A percentile compares a stretch with the other conserved stretches of the same genome.
Conservation (phyloP, 352 stramenopile genomes). For the Pythium myriotylum region DNA sequence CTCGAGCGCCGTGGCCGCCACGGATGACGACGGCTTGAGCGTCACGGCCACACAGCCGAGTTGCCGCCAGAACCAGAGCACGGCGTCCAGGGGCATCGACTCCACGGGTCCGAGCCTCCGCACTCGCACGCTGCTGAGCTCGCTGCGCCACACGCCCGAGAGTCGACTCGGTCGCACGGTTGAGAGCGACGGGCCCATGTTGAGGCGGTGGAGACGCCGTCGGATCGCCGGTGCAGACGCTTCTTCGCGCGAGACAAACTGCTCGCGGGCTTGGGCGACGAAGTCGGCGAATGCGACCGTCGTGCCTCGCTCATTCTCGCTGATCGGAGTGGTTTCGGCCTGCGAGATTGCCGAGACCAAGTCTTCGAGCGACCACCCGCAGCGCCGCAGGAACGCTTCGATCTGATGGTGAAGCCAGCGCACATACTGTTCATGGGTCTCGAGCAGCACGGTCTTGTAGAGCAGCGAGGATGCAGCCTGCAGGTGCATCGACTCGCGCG, state of each 20-base stretch:
- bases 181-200: not conserved
- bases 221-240: not conserved
- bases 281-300: conserved; percentile 1
- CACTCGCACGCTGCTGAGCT: not conserved
- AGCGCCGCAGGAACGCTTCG: not conserved
- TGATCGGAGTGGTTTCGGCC: not conserved
- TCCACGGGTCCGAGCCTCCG: not conserved
- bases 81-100: not conserved
- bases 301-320: not conserved
- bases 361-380: not conserved
- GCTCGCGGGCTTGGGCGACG: conserved; percentile 8
- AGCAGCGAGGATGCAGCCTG: not conserved
- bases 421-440: conserved; percentile 3
- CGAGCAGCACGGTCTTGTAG: not conserved
- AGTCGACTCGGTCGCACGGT: not conserved
- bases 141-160: not conserved
- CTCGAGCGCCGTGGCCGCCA: not conserved
- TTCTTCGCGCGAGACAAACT: not conserved
- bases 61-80: conserved; percentile 20
- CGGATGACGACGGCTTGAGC: not conserved
- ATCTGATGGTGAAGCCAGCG: conserved; percentile 2
- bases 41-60: conserved; percentile 1
- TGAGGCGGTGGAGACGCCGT: not conserved
- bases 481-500: not conserved
- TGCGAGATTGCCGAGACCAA: not conserved